Percentiles rank a stretch among this genome's conserved stretches.
Conservation (phyloP, 2,329 filamentous ascomycete species). For the Arthrobotrys musiformis region DNA sequence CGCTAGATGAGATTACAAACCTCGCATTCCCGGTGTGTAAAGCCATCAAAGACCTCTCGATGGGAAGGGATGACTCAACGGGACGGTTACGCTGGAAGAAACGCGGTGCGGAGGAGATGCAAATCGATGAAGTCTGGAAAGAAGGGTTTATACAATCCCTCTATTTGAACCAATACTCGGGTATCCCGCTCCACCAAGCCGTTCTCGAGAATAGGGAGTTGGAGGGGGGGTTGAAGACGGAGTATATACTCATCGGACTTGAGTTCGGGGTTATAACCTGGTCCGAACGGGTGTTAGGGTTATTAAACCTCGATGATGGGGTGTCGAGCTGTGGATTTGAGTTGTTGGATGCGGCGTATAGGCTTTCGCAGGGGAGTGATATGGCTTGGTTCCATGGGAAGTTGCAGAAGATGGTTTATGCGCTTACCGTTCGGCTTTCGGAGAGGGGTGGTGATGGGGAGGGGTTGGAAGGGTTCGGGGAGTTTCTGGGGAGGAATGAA, state of each 20-base stretch:
- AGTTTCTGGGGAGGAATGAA: conserved; percentile 28
- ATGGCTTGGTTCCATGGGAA: conserved; percentile 32
- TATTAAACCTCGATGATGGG: conserved; percentile 1
- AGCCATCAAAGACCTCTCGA: neutral
- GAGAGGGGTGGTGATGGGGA: neutral
- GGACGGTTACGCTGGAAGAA: conserved; percentile 30
- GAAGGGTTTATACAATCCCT: conserved; percentile 13
- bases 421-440: conserved; percentile 32
- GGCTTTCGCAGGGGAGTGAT: conserved; percentile 33
- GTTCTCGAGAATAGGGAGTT: neutral
- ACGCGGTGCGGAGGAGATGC: neutral
- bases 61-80: conserved; percentile 23
- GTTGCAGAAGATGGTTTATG: conserved; percentile 33
- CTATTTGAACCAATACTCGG: conserved; percentile 5
- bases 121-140: neutral
- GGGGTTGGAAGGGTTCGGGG: conserved; percentile 14
- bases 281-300: conserved; percentile 15
- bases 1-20: neutral
- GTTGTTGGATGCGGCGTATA: conserved; percentile 36
- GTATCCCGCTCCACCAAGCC: neutral
- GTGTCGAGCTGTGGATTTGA: too few relatives aligned
- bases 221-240: neutral
- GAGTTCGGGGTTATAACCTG: conserved; percentile 43
- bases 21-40: conserved; percentile 11
- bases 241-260: conserved; percentile 36